Conservation (phyloP, 202 grass and related monocot genomes). For the Zizania palustris region DNA sequence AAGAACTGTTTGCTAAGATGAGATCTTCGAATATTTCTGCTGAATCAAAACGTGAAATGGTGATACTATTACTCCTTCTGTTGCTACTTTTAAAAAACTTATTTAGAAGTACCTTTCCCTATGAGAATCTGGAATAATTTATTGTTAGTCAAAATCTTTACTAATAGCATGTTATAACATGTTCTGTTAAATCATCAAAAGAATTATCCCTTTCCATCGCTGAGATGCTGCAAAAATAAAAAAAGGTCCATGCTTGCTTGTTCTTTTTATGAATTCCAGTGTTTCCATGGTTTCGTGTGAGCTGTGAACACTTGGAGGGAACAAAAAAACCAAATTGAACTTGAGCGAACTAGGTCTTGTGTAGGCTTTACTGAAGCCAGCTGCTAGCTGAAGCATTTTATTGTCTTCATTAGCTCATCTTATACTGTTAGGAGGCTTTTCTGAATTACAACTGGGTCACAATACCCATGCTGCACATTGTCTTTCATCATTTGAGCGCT, state of each 20-base stretch:
- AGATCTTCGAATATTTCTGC: constrained; percentile 59
- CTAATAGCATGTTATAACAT: constrained; percentile 16
- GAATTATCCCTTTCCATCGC: neutral
- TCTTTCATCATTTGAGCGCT: constrained; percentile 16
- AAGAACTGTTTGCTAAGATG: constrained; percentile 77
- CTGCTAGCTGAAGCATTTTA: constrained; percentile 20
- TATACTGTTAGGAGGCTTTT: neutral
- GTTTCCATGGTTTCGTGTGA: neutral
- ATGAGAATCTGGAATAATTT: constrained; percentile 22
- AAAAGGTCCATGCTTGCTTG: constrained; percentile 9
- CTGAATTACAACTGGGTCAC: constrained; percentile 14
- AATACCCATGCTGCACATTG: constrained; percentile 8
- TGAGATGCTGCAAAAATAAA: constrained; percentile 33
- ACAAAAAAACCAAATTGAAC: constrained; percentile 10
- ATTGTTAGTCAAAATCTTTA: constrained; percentile 19
- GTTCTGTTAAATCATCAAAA: constrained; percentile 12
- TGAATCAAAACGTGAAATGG: constrained; percentile 77
- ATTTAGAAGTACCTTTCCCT: constrained; percentile 27
- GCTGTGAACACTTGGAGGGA: constrained; percentile 17
- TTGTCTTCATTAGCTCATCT: constrained; percentile 1
- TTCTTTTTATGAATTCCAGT: constrained; percentile 4
- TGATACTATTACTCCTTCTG: constrained; percentile 40
- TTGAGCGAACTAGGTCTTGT: constrained; percentile 21
- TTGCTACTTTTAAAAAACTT: neutral
- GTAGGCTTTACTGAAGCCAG: constrained; percentile 26